Base-by-base conservation (phyloP, 805 yeast species). In the Pichia heedii region DNA sequence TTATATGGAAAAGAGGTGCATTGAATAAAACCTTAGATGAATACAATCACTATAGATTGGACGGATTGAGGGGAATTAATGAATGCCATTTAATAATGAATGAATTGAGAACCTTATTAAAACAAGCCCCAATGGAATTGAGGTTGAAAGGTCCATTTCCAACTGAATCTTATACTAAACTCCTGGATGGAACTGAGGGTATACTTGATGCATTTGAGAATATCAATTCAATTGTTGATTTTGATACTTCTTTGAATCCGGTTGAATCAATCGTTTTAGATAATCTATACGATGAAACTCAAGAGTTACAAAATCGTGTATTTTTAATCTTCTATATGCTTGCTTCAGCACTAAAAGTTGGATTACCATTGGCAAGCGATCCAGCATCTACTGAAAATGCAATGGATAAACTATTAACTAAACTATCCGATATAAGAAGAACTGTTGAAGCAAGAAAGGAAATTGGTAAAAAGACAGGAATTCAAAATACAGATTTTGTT, bases 321-420 rank as follows among this genome's bases (percentile, higher is more conserved):
- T 85, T 85, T 50, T 63, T 85, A 46, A 77, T 82, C 7, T 85
- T 85, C 57, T 86, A 86, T 63, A 79, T 80, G 81, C 63, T 81
- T 15, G 79, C 94, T 2, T 78, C 90, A 11, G 83, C 94, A 0
- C 68, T 85, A 65, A 73, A 77, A 36, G 64, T 85, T 10, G 87
- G 88, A 3, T 76, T 84, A 44, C 95, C 95, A 2, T 56, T 85
- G 21, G 94, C 95, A 0, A 75, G 73, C 21, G 79, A 79, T 51
- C 81, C 89, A 1, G 90, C 93, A 0, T 78, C 85, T 0, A 81
- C 87, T 0, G 84, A 76, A 36, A 84, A 81, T 55, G 81, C 93
- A 0, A 75, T 79, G 51, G 85, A 80, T 48, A 61, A 88, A 29
- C 68, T 85, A 66, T 67, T 84, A 49, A 73, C 69, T 37, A 84